Percentiles rank a stretch among this genome's conserved stretches.
These are phyloP conservation scores for Erysiphe pulchra DNA, from an alignment of 2,329 filamentous ascomycete genomes.

Conservation along the genomic window DNA sequence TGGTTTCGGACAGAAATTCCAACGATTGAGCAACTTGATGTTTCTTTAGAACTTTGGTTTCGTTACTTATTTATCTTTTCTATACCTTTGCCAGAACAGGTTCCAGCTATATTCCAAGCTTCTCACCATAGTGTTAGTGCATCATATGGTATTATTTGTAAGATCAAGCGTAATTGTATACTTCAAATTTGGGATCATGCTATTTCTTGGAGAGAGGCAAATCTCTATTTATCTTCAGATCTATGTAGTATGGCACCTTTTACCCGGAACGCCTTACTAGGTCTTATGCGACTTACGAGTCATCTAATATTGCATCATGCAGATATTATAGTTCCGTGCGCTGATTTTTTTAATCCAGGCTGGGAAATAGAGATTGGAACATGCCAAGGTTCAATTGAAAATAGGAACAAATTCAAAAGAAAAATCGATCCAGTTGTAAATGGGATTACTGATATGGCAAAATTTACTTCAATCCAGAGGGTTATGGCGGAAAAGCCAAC, in stretches of 20 bases:
- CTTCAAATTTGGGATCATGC: conserved; percentile 39
- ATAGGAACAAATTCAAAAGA: conserved; percentile 24
- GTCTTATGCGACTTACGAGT: conserved; percentile 8
- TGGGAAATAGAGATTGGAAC: conserved; percentile 38
- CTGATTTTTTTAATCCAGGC: conserved; percentile 35
- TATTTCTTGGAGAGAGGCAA: conserved; percentile 29
- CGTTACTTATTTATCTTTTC: conserved; percentile 22
- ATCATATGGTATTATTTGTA: conserved; percentile 34
- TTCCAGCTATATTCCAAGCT: conserved; percentile 32
- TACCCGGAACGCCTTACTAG: conserved; percentile 9
- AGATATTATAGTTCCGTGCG: conserved; percentile 30
- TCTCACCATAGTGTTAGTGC: conserved; percentile 35
- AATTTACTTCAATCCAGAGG: conserved; percentile 31
- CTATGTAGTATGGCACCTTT: conserved; percentile 9
- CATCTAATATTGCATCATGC: conserved; percentile 20
- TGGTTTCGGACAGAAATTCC: conserved; percentile 21
- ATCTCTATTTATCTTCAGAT: conserved; percentile 11
- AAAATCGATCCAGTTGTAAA: conserved; percentile 41
- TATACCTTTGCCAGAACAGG: conserved; percentile 17
- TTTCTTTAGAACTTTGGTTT: conserved; percentile 20
- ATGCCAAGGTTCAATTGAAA: conserved; percentile 26
- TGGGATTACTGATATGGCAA: conserved; percentile 31
- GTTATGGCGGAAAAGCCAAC: conserved; percentile 32
- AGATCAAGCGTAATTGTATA: conserved; percentile 31
- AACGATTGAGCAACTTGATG: conserved; percentile 20